A percentile compares a stretch with the other conserved stretches of the same genome.
phyloP scores from a whole-genome alignment of 768 basidiomycete genomes.

The Mycena polygramma region DNA sequence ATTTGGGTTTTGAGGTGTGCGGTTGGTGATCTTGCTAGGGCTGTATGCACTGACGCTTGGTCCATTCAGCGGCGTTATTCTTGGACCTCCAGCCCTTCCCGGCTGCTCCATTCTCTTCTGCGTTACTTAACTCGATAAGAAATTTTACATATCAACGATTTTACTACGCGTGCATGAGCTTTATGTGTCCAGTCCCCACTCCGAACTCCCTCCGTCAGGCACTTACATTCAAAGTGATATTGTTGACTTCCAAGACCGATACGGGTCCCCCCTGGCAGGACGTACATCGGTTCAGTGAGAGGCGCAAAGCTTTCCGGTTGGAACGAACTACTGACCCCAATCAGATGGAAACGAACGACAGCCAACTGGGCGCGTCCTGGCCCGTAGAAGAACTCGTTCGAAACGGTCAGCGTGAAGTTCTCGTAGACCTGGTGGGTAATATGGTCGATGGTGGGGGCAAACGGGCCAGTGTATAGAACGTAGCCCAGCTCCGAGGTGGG shows the following conservation, averaged over 20 bases:
- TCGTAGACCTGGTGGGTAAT: conserved; percentile 26
- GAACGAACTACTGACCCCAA: conserved; percentile 14
- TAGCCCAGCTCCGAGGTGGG: conserved; percentile 17
- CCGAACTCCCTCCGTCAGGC: background rate
- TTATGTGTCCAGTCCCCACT: too few relatives aligned
- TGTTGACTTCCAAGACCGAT: conserved; percentile 22
- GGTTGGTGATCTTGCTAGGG: too few relatives aligned
- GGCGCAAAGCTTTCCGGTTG: background rate
- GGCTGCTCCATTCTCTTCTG: too few relatives aligned
- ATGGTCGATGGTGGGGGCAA: conserved; percentile 4
- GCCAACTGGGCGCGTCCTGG: conserved; percentile 26
- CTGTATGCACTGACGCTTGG: too few relatives aligned
- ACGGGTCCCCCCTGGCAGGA: conserved; percentile 14
- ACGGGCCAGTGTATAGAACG: conserved; percentile 18
- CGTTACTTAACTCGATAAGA: too few relatives aligned
- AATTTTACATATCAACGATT: too few relatives aligned
- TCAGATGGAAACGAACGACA: conserved; percentile 26
- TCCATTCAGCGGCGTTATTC: too few relatives aligned
- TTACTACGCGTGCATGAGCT: too few relatives aligned
- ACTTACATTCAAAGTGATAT: conserved; percentile 21
- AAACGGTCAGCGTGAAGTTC: conserved; percentile 29
- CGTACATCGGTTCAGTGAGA: background rate
- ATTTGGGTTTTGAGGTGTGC: too few relatives aligned
- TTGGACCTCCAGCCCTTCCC: too few relatives aligned
- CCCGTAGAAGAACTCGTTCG: conserved; percentile 1